Conservation (phyloP, 768 basidiomycete species). For the Cubamyces lactineus region DNA sequence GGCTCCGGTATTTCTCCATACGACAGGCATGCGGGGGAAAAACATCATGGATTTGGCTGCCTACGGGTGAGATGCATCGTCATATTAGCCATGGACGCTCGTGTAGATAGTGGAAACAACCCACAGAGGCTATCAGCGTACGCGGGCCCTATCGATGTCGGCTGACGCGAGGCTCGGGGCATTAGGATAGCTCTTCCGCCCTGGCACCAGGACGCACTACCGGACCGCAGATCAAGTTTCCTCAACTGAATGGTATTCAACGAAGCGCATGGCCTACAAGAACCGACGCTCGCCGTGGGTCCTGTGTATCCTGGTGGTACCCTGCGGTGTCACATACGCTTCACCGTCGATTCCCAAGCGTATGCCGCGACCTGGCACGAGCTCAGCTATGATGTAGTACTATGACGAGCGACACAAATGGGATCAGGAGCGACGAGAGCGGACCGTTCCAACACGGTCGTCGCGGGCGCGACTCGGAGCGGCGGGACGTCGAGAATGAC, state of each 20-base stretch:
- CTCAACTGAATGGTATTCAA: constrained; percentile 22
- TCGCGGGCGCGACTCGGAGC: neutral
- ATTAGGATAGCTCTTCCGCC: neutral
- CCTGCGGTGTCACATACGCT: constrained; percentile 9
- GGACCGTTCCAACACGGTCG: neutral
- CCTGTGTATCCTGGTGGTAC: constrained; percentile 21
- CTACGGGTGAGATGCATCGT: constrained; percentile 10
- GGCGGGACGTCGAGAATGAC: neutral
- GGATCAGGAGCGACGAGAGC: neutral
- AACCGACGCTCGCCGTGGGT: constrained; percentile 19
- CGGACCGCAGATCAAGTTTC: constrained; percentile 20
- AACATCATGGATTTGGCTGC: constrained; percentile 15
- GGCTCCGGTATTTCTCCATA: constrained; percentile 27
- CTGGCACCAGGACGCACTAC: neutral
- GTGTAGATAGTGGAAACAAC: constrained; percentile 4
- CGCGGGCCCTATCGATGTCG: neutral
- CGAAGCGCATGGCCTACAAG: constrained; percentile 16
- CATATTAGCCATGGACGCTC: neutral
- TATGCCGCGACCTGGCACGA: neutral
- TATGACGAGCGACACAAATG: neutral
- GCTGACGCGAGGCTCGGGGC: neutral
- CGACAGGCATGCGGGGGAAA: constrained; percentile 25
- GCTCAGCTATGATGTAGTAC: constrained; percentile 10
- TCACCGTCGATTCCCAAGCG: constrained; percentile 11
- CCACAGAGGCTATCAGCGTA: constrained; percentile 13